Conservation (phyloP, 208 protist genomes). For the Acanthamoeba quina region DNA sequence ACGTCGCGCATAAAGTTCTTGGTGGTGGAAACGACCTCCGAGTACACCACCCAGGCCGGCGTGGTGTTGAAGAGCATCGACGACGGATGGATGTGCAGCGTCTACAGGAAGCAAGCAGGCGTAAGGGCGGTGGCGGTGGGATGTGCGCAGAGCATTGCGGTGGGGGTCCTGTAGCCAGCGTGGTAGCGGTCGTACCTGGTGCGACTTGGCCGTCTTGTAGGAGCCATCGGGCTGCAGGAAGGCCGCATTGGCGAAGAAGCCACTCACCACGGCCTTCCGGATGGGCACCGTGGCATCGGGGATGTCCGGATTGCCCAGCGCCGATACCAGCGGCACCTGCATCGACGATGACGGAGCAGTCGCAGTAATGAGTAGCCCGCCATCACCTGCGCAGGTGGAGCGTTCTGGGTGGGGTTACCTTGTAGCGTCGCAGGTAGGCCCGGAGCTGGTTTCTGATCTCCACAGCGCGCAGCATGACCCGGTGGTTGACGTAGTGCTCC, state of each 20-base stretch:
- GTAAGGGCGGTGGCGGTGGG: background rate
- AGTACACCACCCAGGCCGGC: slow-evolving; percentile 91
- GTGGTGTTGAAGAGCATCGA: slow-evolving; percentile 84
- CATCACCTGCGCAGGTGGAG: no score
- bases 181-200: slow-evolving; percentile 88
- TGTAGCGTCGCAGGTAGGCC: slow-evolving; percentile 63
- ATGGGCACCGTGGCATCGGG: slow-evolving; percentile 67
- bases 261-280: slow-evolving; percentile 82
- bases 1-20: slow-evolving; percentile 95
- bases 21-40: slow-evolving; percentile 93
- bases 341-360: background rate
- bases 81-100: slow-evolving; percentile 87
- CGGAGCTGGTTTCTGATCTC: slow-evolving; percentile 84
- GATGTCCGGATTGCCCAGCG: background rate
- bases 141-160: no score
- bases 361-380: background rate
- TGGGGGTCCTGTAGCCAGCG: no score
- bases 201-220: slow-evolving; percentile 97
- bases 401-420: background rate
- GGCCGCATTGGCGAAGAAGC: slow-evolving; percentile 89
- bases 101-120: slow-evolving; percentile 11
- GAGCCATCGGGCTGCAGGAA: slow-evolving; percentile 78
- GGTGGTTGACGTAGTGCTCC: slow-evolving; percentile 81
- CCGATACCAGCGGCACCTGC: slow-evolving; percentile 75
- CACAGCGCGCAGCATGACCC: slow-evolving; percentile 79